Evolutionary conservation across 495 filamentous ascomycete genomes (phyloP).

Genomic region (Astrocystis sublimbata): DNA sequence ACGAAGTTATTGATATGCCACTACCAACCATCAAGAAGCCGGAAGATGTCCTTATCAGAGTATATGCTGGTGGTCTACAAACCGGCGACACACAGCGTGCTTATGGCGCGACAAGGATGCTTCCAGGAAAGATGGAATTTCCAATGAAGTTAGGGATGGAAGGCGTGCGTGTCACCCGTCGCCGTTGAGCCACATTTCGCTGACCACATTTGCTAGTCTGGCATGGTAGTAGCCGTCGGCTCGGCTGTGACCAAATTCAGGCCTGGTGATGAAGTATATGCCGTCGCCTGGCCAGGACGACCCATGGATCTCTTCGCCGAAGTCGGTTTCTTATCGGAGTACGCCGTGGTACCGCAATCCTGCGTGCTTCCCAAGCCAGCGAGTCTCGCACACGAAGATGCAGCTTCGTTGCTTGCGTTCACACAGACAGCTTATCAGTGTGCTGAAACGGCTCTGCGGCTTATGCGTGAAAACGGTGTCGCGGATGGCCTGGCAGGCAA

Average conservation of each 20-base stretch:
- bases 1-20: slow-evolving; percentile 45
- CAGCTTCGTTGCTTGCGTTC: slow-evolving; percentile 44
- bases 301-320: slow-evolving; percentile 27
- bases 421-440: slow-evolving; percentile 31
- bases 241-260: slow-evolving; percentile 44
- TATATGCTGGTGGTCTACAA: slow-evolving; percentile 51
- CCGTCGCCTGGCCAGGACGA: slow-evolving; percentile 20
- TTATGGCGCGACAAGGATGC: slow-evolving; percentile 20
- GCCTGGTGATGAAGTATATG: slow-evolving; percentile 54
- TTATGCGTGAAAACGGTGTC: slow-evolving; percentile 37
- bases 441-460: slow-evolving; percentile 39
- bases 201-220: slow-evolving; percentile 27
- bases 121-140: slow-evolving; percentile 26
- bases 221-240: slow-evolving; percentile 49
- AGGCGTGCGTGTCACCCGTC: slow-evolving; percentile 18
- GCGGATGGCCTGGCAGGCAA: slow-evolving; percentile 49
- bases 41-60: slow-evolving; percentile 51
- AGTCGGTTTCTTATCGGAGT: slow-evolving; percentile 42
- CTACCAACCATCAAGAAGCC: slow-evolving; percentile 42
- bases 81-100: slow-evolving; percentile 55
- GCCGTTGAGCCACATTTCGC: not conserved
- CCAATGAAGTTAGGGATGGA: slow-evolving; percentile 31
- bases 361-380: slow-evolving; percentile 43
- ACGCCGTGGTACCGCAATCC: slow-evolving; percentile 32
- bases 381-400: slow-evolving; percentile 34